Base-by-base conservation (phyloP, 345 rosid genomes). In the Eucalyptus regnans region DNA sequence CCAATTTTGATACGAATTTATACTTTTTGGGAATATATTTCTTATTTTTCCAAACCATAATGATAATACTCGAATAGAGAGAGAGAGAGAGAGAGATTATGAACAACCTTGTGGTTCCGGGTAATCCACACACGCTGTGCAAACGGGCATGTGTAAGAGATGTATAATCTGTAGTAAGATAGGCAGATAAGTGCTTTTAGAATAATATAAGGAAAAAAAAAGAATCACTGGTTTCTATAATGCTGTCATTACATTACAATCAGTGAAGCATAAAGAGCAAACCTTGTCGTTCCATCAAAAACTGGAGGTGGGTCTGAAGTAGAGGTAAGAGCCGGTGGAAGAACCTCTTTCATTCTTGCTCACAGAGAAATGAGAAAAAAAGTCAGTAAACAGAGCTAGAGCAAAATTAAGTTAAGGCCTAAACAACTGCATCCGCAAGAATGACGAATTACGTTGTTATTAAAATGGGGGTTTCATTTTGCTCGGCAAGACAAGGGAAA, bases 111-210 rank as follows among this genome's bases (percentile, higher is more conserved):
- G 89, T 89, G 91, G 91, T 97, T 97, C 86, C 97, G 91, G 27
- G 96, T 90, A 88, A 95, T 95, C 99, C 98, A 96, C 89, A 91
- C 95, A 80, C 97, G 98, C 93, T 95, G 98, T 2, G 96, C 98
- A 85, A 92, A 96, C 8, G 99, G 98, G 92, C 99, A 95, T 12
- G 92, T 91, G 86, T 95, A 95, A 31, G 95, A 93, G 86, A 94
- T 93, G 80, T 95, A 97, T 94, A 96, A 91, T 94, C 99, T 97
- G 88, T 89, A 49, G 64, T 50, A 86, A 46, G 29, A 80, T n/a
- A 25, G 33, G 49, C 44, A 80, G 31, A 88, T 85, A 44, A n/a
- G 18, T 33, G 44, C 66, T 37, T 23, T 50, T 43, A 86, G 46
- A 52, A 22, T 11, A 11, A 52, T 71, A 71, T 18, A 12, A 41